These are phyloP conservation scores for Agrocybe praecox DNA, from an alignment of 768 basidiomycete species.

Conservation along the genomic window DNA sequence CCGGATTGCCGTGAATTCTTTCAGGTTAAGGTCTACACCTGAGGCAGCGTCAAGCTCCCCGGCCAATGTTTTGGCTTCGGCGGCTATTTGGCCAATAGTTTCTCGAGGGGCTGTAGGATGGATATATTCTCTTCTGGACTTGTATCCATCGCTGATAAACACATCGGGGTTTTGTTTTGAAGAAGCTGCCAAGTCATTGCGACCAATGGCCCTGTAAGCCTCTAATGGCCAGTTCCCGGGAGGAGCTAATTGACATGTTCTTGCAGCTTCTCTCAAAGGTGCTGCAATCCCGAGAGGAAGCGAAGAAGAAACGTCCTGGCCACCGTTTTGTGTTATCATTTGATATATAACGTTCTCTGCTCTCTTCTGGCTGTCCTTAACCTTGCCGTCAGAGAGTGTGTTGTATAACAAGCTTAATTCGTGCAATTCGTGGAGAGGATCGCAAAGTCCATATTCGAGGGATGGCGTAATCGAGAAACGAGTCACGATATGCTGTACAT, in stretches of 20 bases:
- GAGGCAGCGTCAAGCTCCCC: slow-evolving; percentile 60
- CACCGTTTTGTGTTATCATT: slow-evolving; percentile 52
- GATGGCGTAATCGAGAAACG: slow-evolving; percentile 54
- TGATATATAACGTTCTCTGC: slow-evolving; percentile 65
- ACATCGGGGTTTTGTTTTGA: slow-evolving; percentile 49
- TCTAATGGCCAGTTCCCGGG: slow-evolving; percentile 72
- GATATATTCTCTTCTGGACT: slow-evolving; percentile 56
- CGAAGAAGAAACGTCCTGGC: slow-evolving; percentile 49
- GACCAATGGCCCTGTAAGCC: slow-evolving; percentile 69
- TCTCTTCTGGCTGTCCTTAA: slow-evolving; percentile 57
- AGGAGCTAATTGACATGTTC: slow-evolving; percentile 81
- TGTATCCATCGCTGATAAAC: slow-evolving; percentile 55
- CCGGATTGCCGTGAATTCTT: slow-evolving; percentile 79
- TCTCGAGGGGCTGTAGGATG: slow-evolving; percentile 50
- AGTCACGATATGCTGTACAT: slow-evolving; percentile 47
- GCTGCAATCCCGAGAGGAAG: slow-evolving; percentile 73
- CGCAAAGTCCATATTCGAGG: slow-evolving; percentile 62
- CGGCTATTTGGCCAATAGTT: slow-evolving; percentile 53
- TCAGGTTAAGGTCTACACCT: slow-evolving; percentile 72
- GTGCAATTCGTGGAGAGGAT: slow-evolving; percentile 57
- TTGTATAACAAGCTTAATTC: slow-evolving; percentile 60
- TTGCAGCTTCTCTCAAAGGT: slow-evolving; percentile 83
- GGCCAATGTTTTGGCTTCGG: slow-evolving; percentile 51
- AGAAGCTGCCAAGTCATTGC: slow-evolving; percentile 74
- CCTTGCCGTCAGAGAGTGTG: slow-evolving; percentile 56